phyloP scores from a whole-genome alignment of 2,329 filamentous ascomycete genomes.

The Fusarium secorum region DNA sequence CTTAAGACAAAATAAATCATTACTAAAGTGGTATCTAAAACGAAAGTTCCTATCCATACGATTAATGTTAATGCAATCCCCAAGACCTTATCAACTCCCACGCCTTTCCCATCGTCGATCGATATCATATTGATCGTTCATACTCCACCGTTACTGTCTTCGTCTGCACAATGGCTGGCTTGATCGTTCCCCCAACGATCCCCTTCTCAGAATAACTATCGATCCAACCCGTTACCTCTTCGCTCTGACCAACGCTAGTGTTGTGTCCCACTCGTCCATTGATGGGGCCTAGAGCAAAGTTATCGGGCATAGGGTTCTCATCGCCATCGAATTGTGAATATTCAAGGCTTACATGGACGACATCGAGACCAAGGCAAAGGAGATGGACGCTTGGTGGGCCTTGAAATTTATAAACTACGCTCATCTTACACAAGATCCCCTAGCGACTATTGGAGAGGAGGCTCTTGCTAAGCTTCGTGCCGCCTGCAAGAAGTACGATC shows the following conservation, averaged over 20 bases:
- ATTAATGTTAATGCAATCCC: background rate
- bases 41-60: background rate
- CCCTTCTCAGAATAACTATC: constrained; percentile 37
- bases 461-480: constrained; percentile 46
- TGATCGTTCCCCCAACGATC: constrained; percentile 14
- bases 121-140: background rate
- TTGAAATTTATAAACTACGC: constrained; percentile 57
- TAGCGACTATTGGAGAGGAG: constrained; percentile 49
- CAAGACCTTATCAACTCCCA: background rate
- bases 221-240: constrained; percentile 29
- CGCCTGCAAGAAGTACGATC: constrained; percentile 50
- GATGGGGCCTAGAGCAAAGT: constrained; percentile 16
- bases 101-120: background rate
- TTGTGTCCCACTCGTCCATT: constrained; percentile 13
- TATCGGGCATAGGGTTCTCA: constrained; percentile 1
- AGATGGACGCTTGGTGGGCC: constrained; percentile 38
- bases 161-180: constrained; percentile 35
- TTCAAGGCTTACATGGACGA: constrained; percentile 46
- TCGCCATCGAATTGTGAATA: constrained; percentile 37
- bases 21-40: constrained; percentile 11
- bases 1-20: background rate
- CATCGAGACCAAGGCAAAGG: constrained; percentile 40
- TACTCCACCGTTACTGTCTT: constrained; percentile 38
- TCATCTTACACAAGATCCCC: constrained; percentile 48
- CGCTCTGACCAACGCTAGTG: constrained; percentile 20